phyloP scores from a whole-genome alignment of 352 stramenopile genomes.

The Phytophthora cryptogea region DNA sequence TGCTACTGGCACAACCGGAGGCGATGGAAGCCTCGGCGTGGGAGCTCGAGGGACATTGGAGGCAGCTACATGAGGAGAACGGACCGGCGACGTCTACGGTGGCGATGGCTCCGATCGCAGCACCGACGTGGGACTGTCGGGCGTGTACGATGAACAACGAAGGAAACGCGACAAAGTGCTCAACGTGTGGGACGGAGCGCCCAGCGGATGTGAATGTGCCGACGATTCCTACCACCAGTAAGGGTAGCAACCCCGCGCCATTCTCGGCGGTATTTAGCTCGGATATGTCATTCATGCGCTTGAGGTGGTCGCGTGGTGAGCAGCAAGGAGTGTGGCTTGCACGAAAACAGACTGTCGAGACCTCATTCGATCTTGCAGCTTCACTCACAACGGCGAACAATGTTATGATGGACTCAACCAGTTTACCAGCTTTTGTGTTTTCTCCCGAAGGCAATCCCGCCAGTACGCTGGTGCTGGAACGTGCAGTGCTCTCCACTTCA shows the following conservation, averaged over 20 bases:
- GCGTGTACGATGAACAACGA: slow-evolving; percentile 85
- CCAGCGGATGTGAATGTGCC: slow-evolving; percentile 41
- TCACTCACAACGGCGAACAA: slow-evolving; percentile 39
- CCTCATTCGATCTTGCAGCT: slow-evolving; percentile 43
- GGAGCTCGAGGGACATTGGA: slow-evolving; percentile 83
- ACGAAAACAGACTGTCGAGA: slow-evolving; percentile 36
- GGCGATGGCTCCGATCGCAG: slow-evolving; percentile 27
- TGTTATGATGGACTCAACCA: slow-evolving; percentile 62
- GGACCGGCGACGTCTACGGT: slow-evolving; percentile 13
- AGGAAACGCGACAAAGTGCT: slow-evolving; percentile 55
- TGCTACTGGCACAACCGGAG: slow-evolving; percentile 40
- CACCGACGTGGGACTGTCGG: slow-evolving; percentile 62
- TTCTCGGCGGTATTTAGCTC: slow-evolving; percentile 65
- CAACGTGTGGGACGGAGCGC: slow-evolving; percentile 74
- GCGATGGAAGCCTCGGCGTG: slow-evolving; percentile 31
- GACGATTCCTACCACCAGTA: slow-evolving; percentile 33
- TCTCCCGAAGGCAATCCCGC: slow-evolving; percentile 53
- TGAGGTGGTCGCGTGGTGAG: slow-evolving; percentile 83
- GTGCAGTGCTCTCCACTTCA: slow-evolving; percentile 52
- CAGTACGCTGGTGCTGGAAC: slow-evolving; percentile 69
- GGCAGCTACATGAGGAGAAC: slow-evolving; percentile 55
- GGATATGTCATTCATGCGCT: slow-evolving; percentile 72
- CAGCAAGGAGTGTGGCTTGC: slow-evolving; percentile 84
- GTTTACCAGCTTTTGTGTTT: slow-evolving; percentile 55
- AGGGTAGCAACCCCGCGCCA: slow-evolving; percentile 76